Conservation (phyloP, 768 basidiomycete species). For the Tulasnella sp. region DNA sequence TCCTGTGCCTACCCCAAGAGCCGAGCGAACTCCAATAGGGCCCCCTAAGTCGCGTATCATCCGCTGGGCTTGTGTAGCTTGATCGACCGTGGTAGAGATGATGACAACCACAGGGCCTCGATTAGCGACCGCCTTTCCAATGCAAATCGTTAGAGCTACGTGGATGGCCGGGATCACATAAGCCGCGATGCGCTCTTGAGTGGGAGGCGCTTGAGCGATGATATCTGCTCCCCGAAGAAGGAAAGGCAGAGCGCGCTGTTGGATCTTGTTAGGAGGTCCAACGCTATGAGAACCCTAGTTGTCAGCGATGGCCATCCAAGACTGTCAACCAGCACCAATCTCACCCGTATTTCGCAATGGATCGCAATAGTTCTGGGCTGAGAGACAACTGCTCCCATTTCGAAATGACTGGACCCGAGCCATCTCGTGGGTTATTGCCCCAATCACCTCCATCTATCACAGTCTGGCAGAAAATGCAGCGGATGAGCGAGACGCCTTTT, state of each 20-base stretch:
- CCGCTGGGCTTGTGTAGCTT: conserved; percentile 92
- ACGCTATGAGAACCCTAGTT: conserved; percentile 45
- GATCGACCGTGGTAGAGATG: conserved; percentile 96
- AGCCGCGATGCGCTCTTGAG: conserved; percentile 95
- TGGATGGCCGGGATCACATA: conserved; percentile 91
- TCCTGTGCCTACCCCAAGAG: conserved; percentile 75
- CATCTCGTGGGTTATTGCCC: conserved; percentile 10
- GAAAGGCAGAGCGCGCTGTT: conserved; percentile 93
- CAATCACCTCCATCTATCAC: conserved; percentile 34
- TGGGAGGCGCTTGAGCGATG: conserved; percentile 97
- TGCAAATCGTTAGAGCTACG: conserved; percentile 60
- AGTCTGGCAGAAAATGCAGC: not conserved
- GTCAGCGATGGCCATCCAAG: not conserved
- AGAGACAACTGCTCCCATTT: conserved; percentile 94
- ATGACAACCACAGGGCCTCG: conserved; percentile 85
- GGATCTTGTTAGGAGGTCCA: conserved; percentile 98
- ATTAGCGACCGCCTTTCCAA: conserved; percentile 43
- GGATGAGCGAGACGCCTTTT: not conserved
- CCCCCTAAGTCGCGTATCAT: conserved; percentile 93
- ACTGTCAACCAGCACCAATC: conserved; percentile 28
- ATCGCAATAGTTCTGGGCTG: conserved; percentile 77
- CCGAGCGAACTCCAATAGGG: conserved; percentile 84
- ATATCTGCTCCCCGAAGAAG: conserved; percentile 90
- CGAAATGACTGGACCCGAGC: conserved; percentile 68
- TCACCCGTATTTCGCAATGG: conserved; percentile 89